These are phyloP conservation scores for Fusarium zealandicum DNA, from an alignment of 2,329 filamentous ascomycete species.

Conservation along the genomic window DNA sequence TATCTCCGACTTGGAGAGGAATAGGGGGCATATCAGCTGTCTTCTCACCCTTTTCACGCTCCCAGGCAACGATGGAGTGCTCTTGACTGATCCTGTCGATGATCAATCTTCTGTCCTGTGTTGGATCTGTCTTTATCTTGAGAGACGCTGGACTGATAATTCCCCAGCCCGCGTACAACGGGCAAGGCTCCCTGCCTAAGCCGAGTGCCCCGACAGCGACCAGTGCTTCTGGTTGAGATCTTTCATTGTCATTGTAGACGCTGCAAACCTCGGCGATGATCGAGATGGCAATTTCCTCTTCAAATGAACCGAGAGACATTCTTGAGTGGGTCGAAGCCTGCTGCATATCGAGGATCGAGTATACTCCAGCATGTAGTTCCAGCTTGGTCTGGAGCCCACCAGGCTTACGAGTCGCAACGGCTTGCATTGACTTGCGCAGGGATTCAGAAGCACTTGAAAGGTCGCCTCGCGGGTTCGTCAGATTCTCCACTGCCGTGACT, in stretches of 20 bases:
- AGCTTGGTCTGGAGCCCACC: constrained; percentile 43
- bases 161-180: constrained; percentile 66
- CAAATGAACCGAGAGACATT: constrained; percentile 37
- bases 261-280: constrained; percentile 69
- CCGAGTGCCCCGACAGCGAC: constrained; percentile 65
- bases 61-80: constrained; percentile 65
- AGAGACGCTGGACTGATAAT: constrained; percentile 54
- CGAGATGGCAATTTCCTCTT: constrained; percentile 60
- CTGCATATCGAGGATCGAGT: constrained; percentile 69
- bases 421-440: constrained; percentile 5
- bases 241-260: constrained; percentile 56
- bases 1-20: constrained; percentile 54
- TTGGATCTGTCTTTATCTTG: rapidly evolving
- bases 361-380: constrained; percentile 71
- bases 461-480: neutral
- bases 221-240: constrained; percentile 57
- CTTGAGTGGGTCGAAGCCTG: constrained; percentile 64
- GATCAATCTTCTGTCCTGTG: constrained; percentile 55
- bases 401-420: neutral
- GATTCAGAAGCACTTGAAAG: constrained; percentile 1
- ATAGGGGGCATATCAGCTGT: constrained; percentile 27
- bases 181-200: constrained; percentile 68
- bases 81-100: constrained; percentile 70
- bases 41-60: constrained; percentile 22
- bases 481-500: constrained; percentile 41